A percentile compares a stretch with the other conserved stretches of the same genome.
Conservation (phyloP, 2,329 filamentous ascomycete species). For the Talaromyces amestolkiae region DNA sequence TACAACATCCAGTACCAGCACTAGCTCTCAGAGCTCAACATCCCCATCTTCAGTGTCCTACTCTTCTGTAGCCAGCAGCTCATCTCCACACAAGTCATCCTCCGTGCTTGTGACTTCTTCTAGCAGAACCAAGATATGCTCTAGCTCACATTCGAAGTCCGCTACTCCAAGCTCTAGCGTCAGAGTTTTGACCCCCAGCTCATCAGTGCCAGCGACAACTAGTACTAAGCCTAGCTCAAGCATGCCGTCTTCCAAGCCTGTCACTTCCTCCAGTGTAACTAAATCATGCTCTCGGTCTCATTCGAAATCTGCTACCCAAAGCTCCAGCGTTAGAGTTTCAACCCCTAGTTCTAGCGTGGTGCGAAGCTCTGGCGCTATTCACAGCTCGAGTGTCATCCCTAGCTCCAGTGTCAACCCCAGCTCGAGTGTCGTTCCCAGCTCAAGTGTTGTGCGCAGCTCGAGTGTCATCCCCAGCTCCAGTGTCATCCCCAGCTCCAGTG, state of each 20-base stretch:
- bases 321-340: no score
- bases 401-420: neutral
- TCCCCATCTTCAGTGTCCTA: neutral
- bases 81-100: neutral
- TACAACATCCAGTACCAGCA: constrained; percentile 27
- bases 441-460: neutral
- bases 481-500: neutral
- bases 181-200: neutral
- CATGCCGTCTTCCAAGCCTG: no score
- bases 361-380: no score
- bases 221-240: no score
- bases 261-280: no score
- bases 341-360: no score
- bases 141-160: neutral
- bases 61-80: neutral
- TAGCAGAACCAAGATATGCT: neutral
- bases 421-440: neutral
- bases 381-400: neutral
- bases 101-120: neutral
- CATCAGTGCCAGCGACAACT: neutral
- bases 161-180: neutral
- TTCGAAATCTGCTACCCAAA: no score
- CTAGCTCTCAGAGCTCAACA: constrained; percentile 13
- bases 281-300: no score
- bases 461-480: neutral